Evolutionary conservation across 1,284 basidiomycete genomes (phyloP), one percentile per base, ranked within the genome.

Genomic region (Heterobasidion occidentale): DNA sequence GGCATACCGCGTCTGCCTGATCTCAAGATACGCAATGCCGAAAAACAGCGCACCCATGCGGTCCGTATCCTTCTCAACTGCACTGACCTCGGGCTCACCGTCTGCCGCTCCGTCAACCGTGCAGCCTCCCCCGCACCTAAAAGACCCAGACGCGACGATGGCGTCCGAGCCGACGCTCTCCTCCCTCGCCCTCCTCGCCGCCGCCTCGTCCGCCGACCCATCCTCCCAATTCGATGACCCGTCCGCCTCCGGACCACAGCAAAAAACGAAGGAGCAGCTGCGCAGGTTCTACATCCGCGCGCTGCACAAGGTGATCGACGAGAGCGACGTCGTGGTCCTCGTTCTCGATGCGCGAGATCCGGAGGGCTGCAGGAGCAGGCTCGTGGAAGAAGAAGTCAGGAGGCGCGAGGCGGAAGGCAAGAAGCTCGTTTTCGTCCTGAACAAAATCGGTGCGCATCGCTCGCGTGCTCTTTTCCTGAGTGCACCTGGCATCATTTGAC

Each of bases 281-380:
- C 83, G 77, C 59, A 81, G 76, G 65, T 84, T 86, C 70, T 90
- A 83, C 71, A 77, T 89, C 59, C 86, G 84, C 56, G 80, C 80
- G 14, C 75, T 99, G 38, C 85, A 94, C 70, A 95, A 93, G 73
- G 95, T 99, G 50, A 88, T 99, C 57, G 93, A 97, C 63, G 81
- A 94, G 63, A 88, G 89, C 58, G 96, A 99, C 69, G 92, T 99
- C 35, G 75, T 99, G 54, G 81, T 98, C 35, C 77, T 90, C 44
- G 90, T 94, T 0, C 76, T 97, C 7, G 94, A 98, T 70, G 94
- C 94, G 1, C 77, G 94, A 50, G 94, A 97, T 74, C 94, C 93
- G 1, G 88, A 95, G 61, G 94, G 94, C 0, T 94, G 91, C 51
- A 73, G 93, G 59, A 93, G 90, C 71, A 75, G 86, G 54, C 78